Evolutionary conservation across 495 filamentous ascomycete species (phyloP), one percentile per base, ranked within the genome.

Genomic region (Pyronema omphalodes): DNA sequence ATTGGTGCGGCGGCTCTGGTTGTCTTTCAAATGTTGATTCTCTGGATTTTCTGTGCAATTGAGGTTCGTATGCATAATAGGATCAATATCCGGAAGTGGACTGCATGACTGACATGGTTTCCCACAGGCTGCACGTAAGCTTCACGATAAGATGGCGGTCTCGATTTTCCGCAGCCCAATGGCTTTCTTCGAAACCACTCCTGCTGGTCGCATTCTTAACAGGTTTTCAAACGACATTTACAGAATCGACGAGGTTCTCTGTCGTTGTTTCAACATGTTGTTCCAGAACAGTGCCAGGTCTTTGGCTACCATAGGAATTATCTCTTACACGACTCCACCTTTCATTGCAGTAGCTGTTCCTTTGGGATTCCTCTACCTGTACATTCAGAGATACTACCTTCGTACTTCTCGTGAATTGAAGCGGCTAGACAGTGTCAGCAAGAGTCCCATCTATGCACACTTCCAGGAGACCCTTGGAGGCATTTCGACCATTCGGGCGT

Each of bases 41-140:
- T 99, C 15, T 96, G 89, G 89, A 94, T 99, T 58, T 95, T 95
- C 71, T 99, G 93, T 69, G 94, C 93, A 2, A 95, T 99, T 57
- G 88, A 96, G 76, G 82, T 83, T 71, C 55, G 79, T 66, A 51
- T 51, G 14, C 17, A 48, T 47, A 36, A 19, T 33, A 41, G 52
- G 29, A 44, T 48, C 19, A 37, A 51, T 51, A 19, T n/a, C 34
- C 48, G 48, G 40, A 19, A 37, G 18, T 35, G 33, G 29, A 52
- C 23, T 58, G 53, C 37, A 46, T 58, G 46, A 29, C 58, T 61
- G 37, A 58, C 53, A 51, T 23, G 19, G 41, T 43, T 37, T 55
- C 60, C 57, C 58, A 53, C 64, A 82, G 76, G 93, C 93, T 48
- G 94, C 88, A 39, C 78, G 88, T 15, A 96, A 96, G 69, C 76